Base-by-base conservation (phyloP, 768 basidiomycete genomes). In the Boletus patriciae region DNA sequence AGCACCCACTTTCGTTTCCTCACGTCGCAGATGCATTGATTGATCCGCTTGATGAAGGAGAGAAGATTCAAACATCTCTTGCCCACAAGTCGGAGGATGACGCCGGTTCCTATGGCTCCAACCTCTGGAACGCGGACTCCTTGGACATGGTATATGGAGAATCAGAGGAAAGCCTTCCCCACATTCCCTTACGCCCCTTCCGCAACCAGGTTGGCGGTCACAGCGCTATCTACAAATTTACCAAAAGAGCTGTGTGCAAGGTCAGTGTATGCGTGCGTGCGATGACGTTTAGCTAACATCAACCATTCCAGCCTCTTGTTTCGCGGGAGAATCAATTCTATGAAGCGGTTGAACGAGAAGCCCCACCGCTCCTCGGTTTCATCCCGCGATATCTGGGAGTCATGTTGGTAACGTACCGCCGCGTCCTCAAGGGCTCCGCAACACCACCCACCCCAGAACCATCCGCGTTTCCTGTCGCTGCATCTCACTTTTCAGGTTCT, bases 351-450 rank as follows among this genome's bases (percentile, higher is more conserved):
- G 97, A 99, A 70, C 83, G 87, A 27, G 92, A 94, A 66, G 92
- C 92, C 0, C 96, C 97, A 0, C 94, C 92, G 5, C 80, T 99
- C 10, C 80, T 98, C 5, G 88, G 83, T 15, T 99, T 93, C 67
- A 97, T 98, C 57, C 97, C 97, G n/a, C 88, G 95, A 43, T 99
- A 99, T 73, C 80, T 99, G 16, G 97, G 97, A 23, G 97, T 99
- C 52, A 97, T 99, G 94, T 82, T 98, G 41, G 96, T 99, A 65
- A 96, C 89, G 50, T 98, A 98, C 69, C 86, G 97, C 25, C 83
- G 88, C 15, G 90, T 93, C 40, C 75, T 81, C 15, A 85, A 80
- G 65, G 65, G 71, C 13, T 65, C 63, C 33, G 60, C 62, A 31
- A 62, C 70, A 11, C 62, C 65, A 51, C 57, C 68, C 25, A 66